Base-by-base conservation (phyloP, 1,139 yeast genomes). In the Yamadazyma buinensis region DNA sequence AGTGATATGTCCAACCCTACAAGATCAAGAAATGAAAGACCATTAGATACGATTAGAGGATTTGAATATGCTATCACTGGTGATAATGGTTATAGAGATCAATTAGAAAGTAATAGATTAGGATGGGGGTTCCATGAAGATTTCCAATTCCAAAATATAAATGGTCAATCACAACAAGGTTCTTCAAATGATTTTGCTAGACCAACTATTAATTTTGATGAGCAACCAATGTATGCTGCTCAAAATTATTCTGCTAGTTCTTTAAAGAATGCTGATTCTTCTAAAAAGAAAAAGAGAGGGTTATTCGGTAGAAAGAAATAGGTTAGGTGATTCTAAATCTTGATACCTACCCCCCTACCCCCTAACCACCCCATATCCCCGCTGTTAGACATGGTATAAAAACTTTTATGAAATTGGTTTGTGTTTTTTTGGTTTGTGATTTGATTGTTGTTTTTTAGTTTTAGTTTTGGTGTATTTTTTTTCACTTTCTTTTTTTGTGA, bases 11-110 rank as follows among this genome's bases (percentile, higher is more conserved):
- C 95, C 19, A 92, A 92, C 55, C 98, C 98, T 15, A 82, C 97
- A 11, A 75, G 98, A 52, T 63, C 84, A 13, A 75, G 97, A 55
- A 88, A 88, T 58, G 98, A 92, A 64, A 77, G 98, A 48, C 98
- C 98, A 4, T 64, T 92, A 53, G 98, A 94, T 59, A 92, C 98
- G 2, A 88, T 92, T 50, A 70, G 97, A 44, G 75, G 85, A 5
- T 92, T 92, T 60, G 97, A 92, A 64, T 92, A 83, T 55, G 81
- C 96, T 23, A 86, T 92, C 43, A 84, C 95, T 4, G 97, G 97
- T 29, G 96, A 90, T 57, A 66, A 72, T 37, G 59, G 75, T 19
- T 82, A 84, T 64, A 75, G 81, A 36, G 92, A 85, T 40, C 88
- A 85, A 51, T 72, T 87, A 54, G 97, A 90, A 59, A 72, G 90